Evolutionary conservation across 345 rosid genomes (phyloP), one percentile per base, ranked within the genome.

Genomic region (Euclidium syriacum): DNA sequence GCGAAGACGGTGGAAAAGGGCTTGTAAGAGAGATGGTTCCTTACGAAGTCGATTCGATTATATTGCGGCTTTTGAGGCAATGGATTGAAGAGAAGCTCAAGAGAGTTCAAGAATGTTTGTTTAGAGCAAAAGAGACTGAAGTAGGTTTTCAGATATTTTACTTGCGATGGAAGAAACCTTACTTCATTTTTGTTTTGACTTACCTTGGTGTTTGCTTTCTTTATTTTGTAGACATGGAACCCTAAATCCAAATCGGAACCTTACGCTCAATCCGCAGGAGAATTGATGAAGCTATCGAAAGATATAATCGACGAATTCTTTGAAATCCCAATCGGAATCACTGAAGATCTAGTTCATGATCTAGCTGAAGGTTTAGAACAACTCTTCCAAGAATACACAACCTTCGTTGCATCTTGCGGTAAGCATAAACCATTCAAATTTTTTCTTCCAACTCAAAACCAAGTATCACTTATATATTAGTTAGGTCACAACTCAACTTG

Each of bases 201-300:
- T 18, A 7, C 1, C 16, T 17, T 8, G 42, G 30, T 18, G 14
- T 62, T 32, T 34, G 52, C 11, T 2, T 29, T 20, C 8, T 54
- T 11, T 54, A 3, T n/a, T 15, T 35, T 70, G 48, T 67, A 94
- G 99, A 90, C 96, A 2, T 94, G 97, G 99, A 94, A 85, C 50
- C 99, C 99, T 0, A 90, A 84, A 69, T 87, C 99, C 32, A 94
- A 90, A 78, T 81, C 84, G 4, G 97, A 94, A 70, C 97, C 99
- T 0, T 85, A 90, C 30, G 84, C 95, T 4, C 88, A 81, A 22
- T 84, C 99, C 0, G 87, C 80, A 2, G 87, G 77, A 56, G 96
- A 87, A 64, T 48, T 90, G 14, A 83, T 80, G 84, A 83, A 65
- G 75, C 53, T 78, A 25, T 79, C 83, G 0, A 80, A 83, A 52